Conservation (phyloP, 805 yeast species). For the Candida ovalis region DNA sequence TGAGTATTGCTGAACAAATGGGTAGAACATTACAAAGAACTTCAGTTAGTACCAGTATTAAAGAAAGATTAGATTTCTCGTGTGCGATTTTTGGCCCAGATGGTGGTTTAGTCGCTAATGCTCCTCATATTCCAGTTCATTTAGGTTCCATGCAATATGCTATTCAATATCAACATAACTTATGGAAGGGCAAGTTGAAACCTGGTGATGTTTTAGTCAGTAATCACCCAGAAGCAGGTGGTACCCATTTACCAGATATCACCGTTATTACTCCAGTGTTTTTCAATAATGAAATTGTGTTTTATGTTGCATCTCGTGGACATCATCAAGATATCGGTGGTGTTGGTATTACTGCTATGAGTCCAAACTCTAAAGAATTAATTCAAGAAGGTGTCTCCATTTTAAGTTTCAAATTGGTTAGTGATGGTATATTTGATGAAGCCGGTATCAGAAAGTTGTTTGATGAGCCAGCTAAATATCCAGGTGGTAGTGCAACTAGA, state of each 20-base stretch:
- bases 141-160: conserved; percentile 42
- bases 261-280: conserved; percentile 55
- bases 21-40: conserved; percentile 43
- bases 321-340: conserved; percentile 61
- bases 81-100: conserved; percentile 45
- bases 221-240: conserved; percentile 40
- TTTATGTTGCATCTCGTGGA: conserved; percentile 55
- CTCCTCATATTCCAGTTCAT: conserved; percentile 47
- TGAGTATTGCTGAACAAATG: conserved; percentile 51
- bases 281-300: conserved; percentile 37
- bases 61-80: conserved; percentile 45
- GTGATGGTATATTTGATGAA: conserved; percentile 47
- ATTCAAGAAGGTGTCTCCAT: conserved; percentile 54
- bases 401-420: conserved; percentile 44
- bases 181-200: conserved; percentile 34
- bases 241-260: conserved; percentile 44
- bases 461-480: conserved; percentile 42
- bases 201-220: conserved; percentile 40
- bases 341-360: conserved; percentile 52
- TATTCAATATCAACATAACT: conserved; percentile 34
- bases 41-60: conserved; percentile 42
- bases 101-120: conserved; percentile 42
- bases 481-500: conserved; percentile 54
- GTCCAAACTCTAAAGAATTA: conserved; percentile 48
- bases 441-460: conserved; percentile 42